A percentile compares a stretch with the other conserved stretches of the same genome.
phyloP scores from a whole-genome alignment of 1,284 basidiomycete species.

The Moniliophthora roreri region DNA sequence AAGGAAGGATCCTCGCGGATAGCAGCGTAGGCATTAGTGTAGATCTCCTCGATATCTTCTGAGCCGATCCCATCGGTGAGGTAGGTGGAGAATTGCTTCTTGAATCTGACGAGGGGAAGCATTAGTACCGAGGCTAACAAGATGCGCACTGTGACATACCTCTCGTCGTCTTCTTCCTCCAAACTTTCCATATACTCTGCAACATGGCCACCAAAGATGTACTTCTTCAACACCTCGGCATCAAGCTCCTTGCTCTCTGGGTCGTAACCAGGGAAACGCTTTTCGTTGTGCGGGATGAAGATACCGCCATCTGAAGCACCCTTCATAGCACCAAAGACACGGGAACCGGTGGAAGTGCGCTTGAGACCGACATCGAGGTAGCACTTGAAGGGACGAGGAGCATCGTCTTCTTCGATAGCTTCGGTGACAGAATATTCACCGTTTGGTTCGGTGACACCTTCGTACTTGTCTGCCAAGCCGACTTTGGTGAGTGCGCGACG shows the following conservation, averaged over 20 bases:
- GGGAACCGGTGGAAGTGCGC: constrained; percentile 97
- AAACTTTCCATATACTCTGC: constrained; percentile 99
- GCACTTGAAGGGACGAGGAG: constrained; percentile 97
- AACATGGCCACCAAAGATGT: constrained; percentile 98
- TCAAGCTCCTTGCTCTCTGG: constrained; percentile 93
- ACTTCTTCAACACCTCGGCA: constrained; percentile 93
- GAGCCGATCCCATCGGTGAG: constrained; percentile 95
- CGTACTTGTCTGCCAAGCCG: constrained; percentile 97
- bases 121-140: not conserved
- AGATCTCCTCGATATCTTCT: constrained; percentile 98
- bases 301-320: constrained; percentile 98
- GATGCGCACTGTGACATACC: constrained; percentile 41
- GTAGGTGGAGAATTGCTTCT: constrained; percentile 97
- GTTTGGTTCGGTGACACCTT: constrained; percentile 93
- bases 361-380: constrained; percentile 99
- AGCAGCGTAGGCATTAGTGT: constrained; percentile 85
- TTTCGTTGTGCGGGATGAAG: constrained; percentile 97
- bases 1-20: constrained; percentile 95
- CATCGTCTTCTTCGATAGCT: constrained; percentile 87
- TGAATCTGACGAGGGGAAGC: constrained; percentile 64
- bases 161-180: constrained; percentile 99
- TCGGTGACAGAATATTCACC: constrained; percentile 86
- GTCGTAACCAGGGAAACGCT: constrained; percentile 99
- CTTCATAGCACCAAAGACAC: constrained; percentile 99
- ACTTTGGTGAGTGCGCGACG: constrained; percentile 96